Base-by-base conservation (phyloP, 257 asterid genomes). In the Orobanche coerulescens region DNA sequence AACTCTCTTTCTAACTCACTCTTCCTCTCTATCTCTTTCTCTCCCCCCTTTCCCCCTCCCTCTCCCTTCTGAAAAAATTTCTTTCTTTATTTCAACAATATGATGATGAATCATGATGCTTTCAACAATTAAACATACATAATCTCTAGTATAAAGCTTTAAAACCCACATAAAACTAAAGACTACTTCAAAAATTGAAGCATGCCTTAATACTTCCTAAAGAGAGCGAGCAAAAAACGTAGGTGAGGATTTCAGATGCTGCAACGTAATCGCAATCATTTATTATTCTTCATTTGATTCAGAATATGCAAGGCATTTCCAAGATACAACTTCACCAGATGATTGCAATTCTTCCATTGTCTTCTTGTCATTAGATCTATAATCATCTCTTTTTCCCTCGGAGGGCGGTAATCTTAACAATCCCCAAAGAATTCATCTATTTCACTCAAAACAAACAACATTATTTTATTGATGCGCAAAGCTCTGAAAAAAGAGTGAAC, bases 251-350 rank as follows among this genome's bases (percentile, higher is more conserved):
- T 84, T 80, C 40, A 93, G 72, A 47, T 94, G 85, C 62, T 81
- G 67, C 58, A 89, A 73, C 70, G 85, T 81, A 77, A 84, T 84
- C 4, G 94, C 84, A 68, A 89, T 85, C 97, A 93, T 93, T 69
- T 82, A 37, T 78, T 79, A 70, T 93, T 95, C 0, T 94, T 93
- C 99, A 89, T 84, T 76, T 93, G 99, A 78, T 86, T 93, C 70
- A 89, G 69, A 52, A 84, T 82, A 73, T 89, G 97, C 71, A 93
- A 74, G 62, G 95, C 67, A 68, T 93, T 89, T 49, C 95, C 99
- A 26, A 93, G 99, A 78, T 86, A 89, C 14, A 96, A 93, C 72
- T 93, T 90, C 77, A 86, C 96, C 81, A 93, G 72, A 73, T 81
- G 73, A 58, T 81, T 80, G 76, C 81, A 67, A 68, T 77, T 88